These are phyloP conservation scores for Metschnikowia reukaufii DNA, from an alignment of 805 yeast genomes.

Conservation along the genomic window DNA sequence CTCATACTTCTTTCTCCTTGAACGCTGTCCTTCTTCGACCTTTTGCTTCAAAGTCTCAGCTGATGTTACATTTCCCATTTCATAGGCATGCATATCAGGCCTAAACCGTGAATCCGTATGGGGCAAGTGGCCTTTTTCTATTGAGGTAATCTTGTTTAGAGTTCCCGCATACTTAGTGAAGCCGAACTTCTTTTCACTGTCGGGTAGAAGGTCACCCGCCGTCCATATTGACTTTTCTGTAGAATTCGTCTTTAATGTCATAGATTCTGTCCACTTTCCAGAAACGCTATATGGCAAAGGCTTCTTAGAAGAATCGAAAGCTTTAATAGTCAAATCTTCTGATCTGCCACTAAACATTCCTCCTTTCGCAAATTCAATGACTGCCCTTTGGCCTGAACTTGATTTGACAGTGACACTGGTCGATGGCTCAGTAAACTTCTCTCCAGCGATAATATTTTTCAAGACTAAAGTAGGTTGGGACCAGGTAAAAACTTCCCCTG, in stretches of 20 bases:
- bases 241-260: constrained; percentile 46
- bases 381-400: constrained; percentile 66
- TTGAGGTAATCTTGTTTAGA: constrained; percentile 71
- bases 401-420: constrained; percentile 66
- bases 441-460: constrained; percentile 91
- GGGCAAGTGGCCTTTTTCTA: constrained; percentile 66
- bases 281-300: constrained; percentile 42
- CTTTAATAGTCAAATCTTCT: constrained; percentile 58
- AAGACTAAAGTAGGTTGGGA: constrained; percentile 77
- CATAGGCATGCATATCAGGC: constrained; percentile 80
- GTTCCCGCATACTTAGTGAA: constrained; percentile 81
- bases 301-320: constrained; percentile 37
- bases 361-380: constrained; percentile 72
- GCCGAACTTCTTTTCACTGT: constrained; percentile 71
- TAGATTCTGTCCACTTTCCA: constrained; percentile 85
- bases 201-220: constrained; percentile 60
- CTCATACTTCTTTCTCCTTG: constrained; percentile 60
- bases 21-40: constrained; percentile 80
- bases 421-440: constrained; percentile 86
- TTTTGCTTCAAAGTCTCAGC: constrained; percentile 72
- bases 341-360: constrained; percentile 84
- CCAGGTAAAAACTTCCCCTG: constrained; percentile 81
- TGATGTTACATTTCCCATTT: constrained; percentile 60
- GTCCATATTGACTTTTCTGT: constrained; percentile 62
- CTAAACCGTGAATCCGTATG: constrained; percentile 88